phyloP scores from a whole-genome alignment of 305 asterid genomes.

The Lippia alba region DNA sequence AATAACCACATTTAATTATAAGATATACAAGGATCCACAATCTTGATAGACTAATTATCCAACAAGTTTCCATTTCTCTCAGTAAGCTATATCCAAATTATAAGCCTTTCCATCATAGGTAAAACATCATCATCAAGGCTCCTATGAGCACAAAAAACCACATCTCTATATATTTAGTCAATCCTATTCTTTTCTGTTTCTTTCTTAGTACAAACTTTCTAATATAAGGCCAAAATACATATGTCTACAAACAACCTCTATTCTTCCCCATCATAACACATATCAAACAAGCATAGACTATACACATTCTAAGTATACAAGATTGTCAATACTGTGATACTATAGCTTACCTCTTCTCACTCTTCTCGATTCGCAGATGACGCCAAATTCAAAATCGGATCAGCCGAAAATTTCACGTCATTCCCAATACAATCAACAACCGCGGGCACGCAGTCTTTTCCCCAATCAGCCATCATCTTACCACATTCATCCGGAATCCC shows the following conservation, averaged over 20 bases:
- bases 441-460: slow-evolving; percentile 32
- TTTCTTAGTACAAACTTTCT: background rate
- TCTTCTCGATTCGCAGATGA: slow-evolving; percentile 32
- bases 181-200: slow-evolving; percentile 3
- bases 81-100: no score
- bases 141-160: background rate
- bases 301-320: slow-evolving; percentile 5
- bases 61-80: no score
- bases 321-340: background rate
- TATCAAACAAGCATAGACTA: background rate
- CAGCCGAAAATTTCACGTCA: slow-evolving; percentile 23
- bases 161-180: background rate
- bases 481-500: slow-evolving; percentile 27
- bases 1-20: no score
- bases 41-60: no score
- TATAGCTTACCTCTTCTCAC: slow-evolving; percentile 11
- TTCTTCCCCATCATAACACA: background rate
- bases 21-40: no score
- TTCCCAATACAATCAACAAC: slow-evolving; percentile 24
- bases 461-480: slow-evolving; percentile 21
- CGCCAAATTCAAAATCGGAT: slow-evolving; percentile 21
- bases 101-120: no score
- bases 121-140: background rate
- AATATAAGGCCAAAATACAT: background rate
- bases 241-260: slow-evolving; percentile 12